Evolutionary conservation across 352 stramenopile genomes (phyloP), one percentile per base, ranked within the genome.

Genomic region (Phytophthora parvispora): DNA sequence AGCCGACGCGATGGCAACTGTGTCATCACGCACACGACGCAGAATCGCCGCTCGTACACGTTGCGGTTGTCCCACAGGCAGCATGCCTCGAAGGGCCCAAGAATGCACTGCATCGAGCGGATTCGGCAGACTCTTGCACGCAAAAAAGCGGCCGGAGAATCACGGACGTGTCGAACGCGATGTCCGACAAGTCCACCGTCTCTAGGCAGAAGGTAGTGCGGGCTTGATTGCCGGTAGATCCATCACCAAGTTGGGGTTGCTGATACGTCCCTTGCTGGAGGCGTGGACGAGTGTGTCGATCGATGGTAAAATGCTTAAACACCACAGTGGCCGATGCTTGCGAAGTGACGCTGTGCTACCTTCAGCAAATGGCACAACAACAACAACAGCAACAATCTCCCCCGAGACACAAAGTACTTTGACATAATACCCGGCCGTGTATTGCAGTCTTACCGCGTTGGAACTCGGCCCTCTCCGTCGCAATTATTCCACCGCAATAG

Each of bases 351-450:
- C 28, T 45, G 22, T 10, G 32, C 8, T 43, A 13, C 20, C n/a
- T 38, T n/a, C 24, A 48, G 1, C 22, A 27, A 6, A 34, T 28
- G n/a, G 2, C 32, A 38, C 34, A 52, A 27, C 29, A 31, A 36
- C 8, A 56, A 29, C 18, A n/a, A 43, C 38, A 54, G 43, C 2
- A 38, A 24, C n/a, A 15, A 42, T 31, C 43, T 42, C 20, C 18
- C 16, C 22, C 12, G 28, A 61, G 29, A 6, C 38, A 48, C 29
- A 13, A 34, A 67, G 25, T 54, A 63, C 27, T 63, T 25, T 64
- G 64, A 73, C 65, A 77, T 74, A 77, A 74, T 77, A 70, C 60
- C 22, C 28, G 40, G 58, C n/a, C 58, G 28, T 77, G 47, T 77
- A 77, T 77, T 76, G 57, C 62, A 68, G 25, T 62, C 68, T 64